Evolutionary conservation across 1,139 yeast genomes (phyloP), one percentile per base, ranked within the genome.

Genomic region (Yamadazyma membranifaciens): DNA sequence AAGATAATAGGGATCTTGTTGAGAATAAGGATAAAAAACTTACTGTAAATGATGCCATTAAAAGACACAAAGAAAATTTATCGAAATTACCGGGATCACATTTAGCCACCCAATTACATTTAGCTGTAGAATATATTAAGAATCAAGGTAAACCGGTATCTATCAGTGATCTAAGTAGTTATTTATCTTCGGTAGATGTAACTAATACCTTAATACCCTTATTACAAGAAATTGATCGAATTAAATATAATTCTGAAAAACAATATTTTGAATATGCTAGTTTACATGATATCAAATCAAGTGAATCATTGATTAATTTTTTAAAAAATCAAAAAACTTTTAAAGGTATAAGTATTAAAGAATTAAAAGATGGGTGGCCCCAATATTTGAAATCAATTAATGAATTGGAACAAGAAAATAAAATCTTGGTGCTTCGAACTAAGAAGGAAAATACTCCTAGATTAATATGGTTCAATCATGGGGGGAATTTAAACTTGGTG

Each of bases 331-430:
- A 89, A 63, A 83, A 87, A 1, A 87, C 96, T 2, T 89, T 87
- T 60, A 87, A 83, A 56, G 98, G 98, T 2, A 76, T 86, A 2
- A 72, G 89, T 0, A 96, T 92, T 25, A 87, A 87, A 56, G 96
- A 91, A 55, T 72, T 94, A 45, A 84, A 83, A 55, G 99, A 94
- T 58, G 98, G 98, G 15, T 94, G 99, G 99, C 78, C 86, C 38
- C 95, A 91, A n/a, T 91, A 96, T 59, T 62, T 84, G 36, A 80
- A 78, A 6, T 86, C 94, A 0, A 80, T 92, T 24, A 81, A 81
- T 37, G 82, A 83, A 51, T 67, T 92, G 34, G 98, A 92, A 57
- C 73, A 75, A 41, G 83, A 84, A 41, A 78, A 84, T 45, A 83
- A 86, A 51, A 81, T 91, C 32, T 71, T 92, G 34, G 96, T 92